Conservation (phyloP, 352 stramenopile species). For the Pythium scleroteichum region DNA sequence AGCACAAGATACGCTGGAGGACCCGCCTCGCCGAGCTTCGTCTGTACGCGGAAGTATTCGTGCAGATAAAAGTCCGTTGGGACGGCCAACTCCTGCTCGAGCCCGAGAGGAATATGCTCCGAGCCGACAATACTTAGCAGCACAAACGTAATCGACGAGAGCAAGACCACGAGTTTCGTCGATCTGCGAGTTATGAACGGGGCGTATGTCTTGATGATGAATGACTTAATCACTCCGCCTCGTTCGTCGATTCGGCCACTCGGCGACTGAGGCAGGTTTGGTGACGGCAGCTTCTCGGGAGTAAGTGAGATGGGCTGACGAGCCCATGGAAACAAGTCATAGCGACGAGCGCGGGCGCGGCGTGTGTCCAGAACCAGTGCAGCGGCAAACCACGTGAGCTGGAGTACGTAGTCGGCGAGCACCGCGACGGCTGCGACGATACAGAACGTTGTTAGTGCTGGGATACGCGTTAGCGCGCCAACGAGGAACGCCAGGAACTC, state of each 20-base stretch:
- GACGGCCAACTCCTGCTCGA: slow-evolving; percentile 88
- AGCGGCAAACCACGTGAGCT: slow-evolving; percentile 88
- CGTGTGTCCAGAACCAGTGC: slow-evolving; percentile 76
- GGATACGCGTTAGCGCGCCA: slow-evolving; percentile 83
- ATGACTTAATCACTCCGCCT: slow-evolving; percentile 48
- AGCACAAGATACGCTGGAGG: slow-evolving; percentile 87
- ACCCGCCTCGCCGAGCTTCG: slow-evolving; percentile 78
- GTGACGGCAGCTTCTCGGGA: slow-evolving; percentile 32
- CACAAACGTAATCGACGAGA: slow-evolving; percentile 34
- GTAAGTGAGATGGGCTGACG: slow-evolving; percentile 52
- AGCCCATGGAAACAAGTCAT: slow-evolving; percentile 70
- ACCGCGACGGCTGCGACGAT: slow-evolving; percentile 84
- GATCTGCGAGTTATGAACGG: slow-evolving; percentile 59
- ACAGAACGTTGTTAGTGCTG: slow-evolving; percentile 86
- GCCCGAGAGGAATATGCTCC: slow-evolving; percentile 69
- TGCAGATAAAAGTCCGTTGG: slow-evolving; percentile 89
- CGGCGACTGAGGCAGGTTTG: slow-evolving; percentile 2
- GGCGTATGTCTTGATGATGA: slow-evolving; percentile 67
- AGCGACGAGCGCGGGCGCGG: slow-evolving; percentile 63
- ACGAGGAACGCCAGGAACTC: slow-evolving; percentile 85
- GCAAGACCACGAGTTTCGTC: slow-evolving; percentile 63
- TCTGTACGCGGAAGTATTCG: slow-evolving; percentile 88
- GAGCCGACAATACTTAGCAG: slow-evolving; percentile 58
- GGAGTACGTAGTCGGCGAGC: slow-evolving; percentile 73
- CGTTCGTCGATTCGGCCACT: slow-evolving; percentile 17